Evolutionary conservation across 208 protist species (phyloP).

Genomic region (Crithidia fasciculata): DNA sequence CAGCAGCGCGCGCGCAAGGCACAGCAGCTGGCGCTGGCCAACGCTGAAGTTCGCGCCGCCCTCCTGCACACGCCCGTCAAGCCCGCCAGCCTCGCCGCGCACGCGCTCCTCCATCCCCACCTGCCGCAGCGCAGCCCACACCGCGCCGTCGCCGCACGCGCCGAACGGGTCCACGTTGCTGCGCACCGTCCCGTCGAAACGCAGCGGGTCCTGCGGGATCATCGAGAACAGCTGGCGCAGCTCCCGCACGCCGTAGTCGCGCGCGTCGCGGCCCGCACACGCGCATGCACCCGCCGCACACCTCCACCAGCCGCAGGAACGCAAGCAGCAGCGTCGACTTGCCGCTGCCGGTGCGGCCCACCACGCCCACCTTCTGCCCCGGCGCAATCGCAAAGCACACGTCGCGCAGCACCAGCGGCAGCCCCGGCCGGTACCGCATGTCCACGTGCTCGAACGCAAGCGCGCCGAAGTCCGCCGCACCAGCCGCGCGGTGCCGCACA

Average conservation of each 20-base stretch:
- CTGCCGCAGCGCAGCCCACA: slow-evolving; percentile 53
- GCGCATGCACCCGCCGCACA: slow-evolving; percentile 51
- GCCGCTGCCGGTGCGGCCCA: too few species aligned
- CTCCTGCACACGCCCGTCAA: slow-evolving; percentile 55
- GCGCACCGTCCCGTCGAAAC: slow-evolving; percentile 80
- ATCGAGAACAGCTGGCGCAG: slow-evolving; percentile 75
- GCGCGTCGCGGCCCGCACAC: slow-evolving; percentile 44
- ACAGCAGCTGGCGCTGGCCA: slow-evolving; percentile 79
- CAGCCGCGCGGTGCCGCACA: background rate
- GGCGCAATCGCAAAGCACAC: too few species aligned
- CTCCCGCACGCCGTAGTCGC: slow-evolving; percentile 38
- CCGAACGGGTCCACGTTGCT: slow-evolving; percentile 80
- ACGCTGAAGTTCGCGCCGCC: slow-evolving; percentile 73
- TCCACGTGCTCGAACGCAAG: slow-evolving; percentile 69
- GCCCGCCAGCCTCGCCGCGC: slow-evolving; percentile 26
- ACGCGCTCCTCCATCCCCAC: slow-evolving; percentile 51
- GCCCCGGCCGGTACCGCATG: slow-evolving; percentile 62
- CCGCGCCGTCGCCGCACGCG: slow-evolving; percentile 37
- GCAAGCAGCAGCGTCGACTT: too few species aligned
- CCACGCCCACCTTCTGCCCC: too few species aligned
- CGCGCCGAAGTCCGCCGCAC: slow-evolving; percentile 11
- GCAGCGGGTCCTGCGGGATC: slow-evolving; percentile 84
- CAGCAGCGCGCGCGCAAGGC: slow-evolving; percentile 72
- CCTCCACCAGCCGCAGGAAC: slow-evolving; percentile 59
- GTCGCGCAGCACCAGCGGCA: too few species aligned